A percentile compares a stretch with the other conserved stretches of the same genome.
phyloP scores from a whole-genome alignment of 2,329 filamentous ascomycete genomes.

The Stagonosporopsis cucurbitacearum region DNA sequence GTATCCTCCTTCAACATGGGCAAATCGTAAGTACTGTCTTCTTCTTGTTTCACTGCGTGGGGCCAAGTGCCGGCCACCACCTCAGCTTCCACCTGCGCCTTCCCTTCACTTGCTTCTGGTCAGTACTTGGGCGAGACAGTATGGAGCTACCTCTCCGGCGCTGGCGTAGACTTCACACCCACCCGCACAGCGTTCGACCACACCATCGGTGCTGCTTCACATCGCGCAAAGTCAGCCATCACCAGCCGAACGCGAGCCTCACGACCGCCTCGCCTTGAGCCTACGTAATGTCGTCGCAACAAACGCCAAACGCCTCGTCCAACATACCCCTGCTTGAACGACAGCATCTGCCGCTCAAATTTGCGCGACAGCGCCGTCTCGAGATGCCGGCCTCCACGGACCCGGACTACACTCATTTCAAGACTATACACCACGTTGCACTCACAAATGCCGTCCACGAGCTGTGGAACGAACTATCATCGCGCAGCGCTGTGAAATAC shows the following conservation, averaged over 20 bases:
- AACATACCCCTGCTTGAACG: conserved; percentile 34
- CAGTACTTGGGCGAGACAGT: conserved; percentile 8
- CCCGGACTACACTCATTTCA: conserved; percentile 37
- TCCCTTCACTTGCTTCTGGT: conserved; percentile 25
- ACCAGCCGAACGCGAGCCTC: conserved; percentile 7
- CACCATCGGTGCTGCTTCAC: conserved; percentile 5
- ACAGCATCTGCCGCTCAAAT: conserved; percentile 37
- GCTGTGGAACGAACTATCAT: conserved; percentile 34
- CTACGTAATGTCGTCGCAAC: conserved; percentile 13
- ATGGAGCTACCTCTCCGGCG: conserved; percentile 1
- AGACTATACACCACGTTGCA: conserved; percentile 29
- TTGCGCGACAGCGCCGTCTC: conserved; percentile 37
- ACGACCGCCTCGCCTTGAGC: conserved; percentile 8
- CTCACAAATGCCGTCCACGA: conserved; percentile 34
- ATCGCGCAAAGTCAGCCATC: conserved; percentile 8
- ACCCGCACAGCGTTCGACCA: conserved; percentile 3
- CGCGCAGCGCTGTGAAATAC: conserved; percentile 28
- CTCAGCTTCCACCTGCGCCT: conserved; percentile 25
- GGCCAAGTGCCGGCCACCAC: conserved; percentile 17
- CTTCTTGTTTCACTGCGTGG: conserved; percentile 23
- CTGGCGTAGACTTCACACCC: conserved; percentile 17
- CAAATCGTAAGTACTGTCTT: conserved; percentile 50
- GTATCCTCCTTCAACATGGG: conserved; percentile 40
- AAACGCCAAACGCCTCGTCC: conserved; percentile 25
- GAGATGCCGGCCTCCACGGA: conserved; percentile 32